These are phyloP conservation scores for Ananas comosus DNA, from an alignment of 176 grass and related monocot genomes.

Conservation along the genomic window DNA sequence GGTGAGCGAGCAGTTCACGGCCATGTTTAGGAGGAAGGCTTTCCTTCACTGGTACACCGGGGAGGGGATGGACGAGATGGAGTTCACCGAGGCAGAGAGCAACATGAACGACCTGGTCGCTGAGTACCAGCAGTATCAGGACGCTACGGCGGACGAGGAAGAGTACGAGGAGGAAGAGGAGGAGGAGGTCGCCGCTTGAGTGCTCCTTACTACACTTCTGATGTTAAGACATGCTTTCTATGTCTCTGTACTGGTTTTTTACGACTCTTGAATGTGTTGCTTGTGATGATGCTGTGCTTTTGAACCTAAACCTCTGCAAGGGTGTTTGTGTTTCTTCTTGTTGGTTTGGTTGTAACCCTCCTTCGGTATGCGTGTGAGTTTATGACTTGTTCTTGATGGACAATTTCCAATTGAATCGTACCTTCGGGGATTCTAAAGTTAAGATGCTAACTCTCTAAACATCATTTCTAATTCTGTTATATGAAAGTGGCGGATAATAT, in stretches of 20 bases:
- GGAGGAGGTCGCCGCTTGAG: conserved; percentile 25
- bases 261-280: conserved; percentile 11
- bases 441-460: no score
- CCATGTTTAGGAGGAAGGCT: conserved; percentile 98
- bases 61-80: conserved; percentile 97
- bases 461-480: no score
- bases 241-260: conserved; percentile 15
- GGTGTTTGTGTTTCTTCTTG: background rate
- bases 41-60: conserved; percentile 99
- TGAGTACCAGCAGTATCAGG: conserved; percentile 88
- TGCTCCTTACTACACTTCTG: background rate
- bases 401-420: background rate
- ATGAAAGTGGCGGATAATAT: no score
- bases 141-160: conserved; percentile 48
- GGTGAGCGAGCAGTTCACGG: conserved; percentile 87
- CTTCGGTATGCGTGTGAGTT: background rate
- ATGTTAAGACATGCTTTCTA: conserved; percentile 3
- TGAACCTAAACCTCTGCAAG: conserved; percentile 16
- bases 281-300: conserved; percentile 13
- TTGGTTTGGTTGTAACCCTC: background rate
- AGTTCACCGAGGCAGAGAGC: conserved; percentile 78
- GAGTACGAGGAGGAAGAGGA: conserved; percentile 51
- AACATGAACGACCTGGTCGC: conserved; percentile 90
- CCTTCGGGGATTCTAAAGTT: background rate
- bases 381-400: background rate